Percentiles rank a stretch among this genome's conserved stretches.
Evolutionary conservation across 225 moss, liverwort and hornwort genomes (phyloP).

Genomic region (Rhytidiadelphus loreus): DNA sequence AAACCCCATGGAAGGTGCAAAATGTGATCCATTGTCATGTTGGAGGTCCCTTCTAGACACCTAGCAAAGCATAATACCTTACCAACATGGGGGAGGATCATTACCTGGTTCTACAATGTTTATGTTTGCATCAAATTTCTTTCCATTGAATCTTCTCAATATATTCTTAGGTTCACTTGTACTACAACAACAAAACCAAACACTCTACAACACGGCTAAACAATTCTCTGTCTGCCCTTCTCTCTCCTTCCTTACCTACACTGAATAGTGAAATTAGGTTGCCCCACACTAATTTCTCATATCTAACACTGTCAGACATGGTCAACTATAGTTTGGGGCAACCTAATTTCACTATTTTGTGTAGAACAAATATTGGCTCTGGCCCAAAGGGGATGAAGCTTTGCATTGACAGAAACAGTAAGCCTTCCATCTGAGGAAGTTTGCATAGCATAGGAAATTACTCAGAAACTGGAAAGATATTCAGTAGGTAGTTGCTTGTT

Average conservation of each 20-base stretch:
- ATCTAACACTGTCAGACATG: no score
- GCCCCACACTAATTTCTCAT: no score
- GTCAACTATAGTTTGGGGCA: no score
- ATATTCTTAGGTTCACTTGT: not conserved
- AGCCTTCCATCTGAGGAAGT: not conserved
- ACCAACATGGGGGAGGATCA: accelerated
- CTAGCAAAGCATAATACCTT: not conserved
- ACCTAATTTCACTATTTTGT: no score
- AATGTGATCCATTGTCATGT: not conserved
- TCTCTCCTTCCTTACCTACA: no score
- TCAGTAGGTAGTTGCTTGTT: not conserved
- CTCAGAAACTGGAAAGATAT: not conserved
- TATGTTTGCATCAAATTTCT: not conserved
- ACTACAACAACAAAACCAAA: not conserved
- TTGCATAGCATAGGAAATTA: accelerated
- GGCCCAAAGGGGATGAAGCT: not conserved
- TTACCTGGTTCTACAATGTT: not conserved
- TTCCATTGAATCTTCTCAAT: not conserved
- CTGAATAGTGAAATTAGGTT: no score
- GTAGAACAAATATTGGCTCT: no score
- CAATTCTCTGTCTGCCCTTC: no score
- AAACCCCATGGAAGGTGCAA: not conserved
- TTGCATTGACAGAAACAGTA: not conserved
- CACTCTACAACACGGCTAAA: no score
- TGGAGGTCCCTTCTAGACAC: not conserved